phyloP scores from a whole-genome alignment of 148 eudicot genomes.

The Dianthus caryophyllus region DNA sequence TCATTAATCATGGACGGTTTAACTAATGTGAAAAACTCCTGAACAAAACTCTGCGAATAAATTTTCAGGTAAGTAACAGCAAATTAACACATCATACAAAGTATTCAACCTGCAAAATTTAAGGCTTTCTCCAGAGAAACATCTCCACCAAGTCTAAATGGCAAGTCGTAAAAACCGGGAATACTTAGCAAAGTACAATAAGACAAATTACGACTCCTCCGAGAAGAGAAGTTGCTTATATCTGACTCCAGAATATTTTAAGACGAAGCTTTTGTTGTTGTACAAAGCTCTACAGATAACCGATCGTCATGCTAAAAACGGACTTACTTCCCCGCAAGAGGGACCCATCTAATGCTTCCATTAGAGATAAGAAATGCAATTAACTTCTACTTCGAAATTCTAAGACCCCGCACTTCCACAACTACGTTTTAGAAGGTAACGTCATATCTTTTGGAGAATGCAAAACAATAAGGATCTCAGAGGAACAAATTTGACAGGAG shows the following conservation, averaged over 20 bases:
- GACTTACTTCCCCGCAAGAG: background rate
- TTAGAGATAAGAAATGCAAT: background rate
- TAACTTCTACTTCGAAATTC: background rate
- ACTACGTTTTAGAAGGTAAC: background rate
- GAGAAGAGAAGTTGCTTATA: slow-evolving; percentile 10
- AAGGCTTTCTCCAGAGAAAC: slow-evolving; percentile 17
- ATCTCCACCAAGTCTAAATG: slow-evolving; percentile 6
- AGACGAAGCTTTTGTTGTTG: background rate
- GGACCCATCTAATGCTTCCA: background rate
- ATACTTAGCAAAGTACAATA: background rate
- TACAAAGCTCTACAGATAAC: background rate
- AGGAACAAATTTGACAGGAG: background rate
- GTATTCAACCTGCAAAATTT: slow-evolving; percentile 14
- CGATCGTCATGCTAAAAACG: background rate
- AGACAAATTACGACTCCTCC: background rate
- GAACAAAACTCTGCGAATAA: slow-evolving; percentile 43
- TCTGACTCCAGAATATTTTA: background rate
- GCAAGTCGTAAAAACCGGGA: background rate
- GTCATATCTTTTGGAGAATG: background rate
- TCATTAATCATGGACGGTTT: slow-evolving; percentile 37
- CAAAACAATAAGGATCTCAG: background rate
- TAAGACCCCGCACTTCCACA: background rate
- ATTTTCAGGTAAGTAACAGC: slow-evolving; percentile 35
- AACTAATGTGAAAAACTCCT: slow-evolving; percentile 37
- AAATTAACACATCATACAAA: slow-evolving; percentile 22